Evolutionary conservation across 805 yeast genomes (phyloP).

Genomic region (Spathaspora sp.): DNA sequence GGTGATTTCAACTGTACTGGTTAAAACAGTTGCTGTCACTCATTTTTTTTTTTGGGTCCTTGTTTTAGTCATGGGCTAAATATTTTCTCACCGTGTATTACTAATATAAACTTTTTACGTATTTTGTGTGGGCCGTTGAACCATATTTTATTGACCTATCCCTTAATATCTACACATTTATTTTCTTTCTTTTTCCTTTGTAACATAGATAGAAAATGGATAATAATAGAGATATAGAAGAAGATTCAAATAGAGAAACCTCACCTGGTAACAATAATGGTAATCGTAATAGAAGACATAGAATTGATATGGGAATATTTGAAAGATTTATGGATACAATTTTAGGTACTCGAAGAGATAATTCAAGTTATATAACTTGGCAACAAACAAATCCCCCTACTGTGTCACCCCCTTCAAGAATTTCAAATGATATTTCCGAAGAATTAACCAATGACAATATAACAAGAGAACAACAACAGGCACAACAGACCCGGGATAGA

Average conservation of each 20-base stretch:
- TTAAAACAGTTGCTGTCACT: not conserved
- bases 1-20: not conserved
- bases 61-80: too few relatives aligned
- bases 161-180: not conserved
- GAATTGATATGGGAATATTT: conserved; percentile 15
- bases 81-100: not conserved
- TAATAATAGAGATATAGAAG: not conserved
- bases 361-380: not conserved
- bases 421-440: not conserved
- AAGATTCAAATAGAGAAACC: not conserved
- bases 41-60: not conserved
- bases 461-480: not conserved
- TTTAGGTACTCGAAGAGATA: conserved; percentile 9
- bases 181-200: too few relatives aligned
- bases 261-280: not conserved
- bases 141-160: not conserved
- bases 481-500: not conserved
- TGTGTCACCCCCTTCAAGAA: not conserved
- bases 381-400: not conserved
- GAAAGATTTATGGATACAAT: conserved; percentile 22
- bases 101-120: not conserved
- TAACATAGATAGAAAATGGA: not conserved
- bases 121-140: too few relatives aligned
- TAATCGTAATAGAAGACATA: conserved; percentile 1
- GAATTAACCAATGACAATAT: not conserved